Conservation (phyloP, 2,329 filamentous ascomycete genomes). For the Claviceps quebecensis region DNA sequence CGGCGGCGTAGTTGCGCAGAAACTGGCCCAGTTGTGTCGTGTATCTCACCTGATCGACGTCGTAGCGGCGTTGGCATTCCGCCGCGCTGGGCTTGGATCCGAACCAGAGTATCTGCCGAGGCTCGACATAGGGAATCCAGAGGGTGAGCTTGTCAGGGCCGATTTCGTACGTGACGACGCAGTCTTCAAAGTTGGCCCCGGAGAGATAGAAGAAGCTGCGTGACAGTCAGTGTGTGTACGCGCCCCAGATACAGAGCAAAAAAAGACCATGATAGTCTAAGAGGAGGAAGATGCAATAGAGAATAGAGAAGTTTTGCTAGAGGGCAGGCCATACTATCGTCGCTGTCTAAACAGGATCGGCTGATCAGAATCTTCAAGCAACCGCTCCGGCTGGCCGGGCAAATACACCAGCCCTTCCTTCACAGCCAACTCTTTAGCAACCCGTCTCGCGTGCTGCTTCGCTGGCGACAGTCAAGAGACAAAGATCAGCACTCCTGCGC, state of each 20-base stretch:
- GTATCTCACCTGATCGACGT: conserved; percentile 59
- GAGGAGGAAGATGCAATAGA: neutral
- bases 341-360: conserved; percentile 41
- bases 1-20: conserved; percentile 23
- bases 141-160: conserved; percentile 49
- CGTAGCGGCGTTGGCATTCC: conserved; percentile 46
- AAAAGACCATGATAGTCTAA: neutral
- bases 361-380: conserved; percentile 47
- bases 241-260: neutral
- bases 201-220: conserved; percentile 44
- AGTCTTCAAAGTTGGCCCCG: conserved; percentile 40
- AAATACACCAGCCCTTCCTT: conserved; percentile 40
- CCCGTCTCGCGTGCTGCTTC: conserved; percentile 43
- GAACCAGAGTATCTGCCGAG: conserved; percentile 47
- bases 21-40: conserved; percentile 35
- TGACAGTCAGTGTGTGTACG: neutral
- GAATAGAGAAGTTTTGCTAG: neutral
- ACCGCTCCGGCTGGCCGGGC: conserved; percentile 33
- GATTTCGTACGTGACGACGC: conserved; percentile 43
- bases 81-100: conserved; percentile 45
- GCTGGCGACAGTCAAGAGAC: conserved; percentile 19
- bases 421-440: conserved; percentile 35
- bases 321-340: conserved; percentile 33
- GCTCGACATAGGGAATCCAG: conserved; percentile 59
- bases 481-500: neutral